Percentiles rank a stretch among this genome's conserved stretches.
Evolutionary conservation across 805 yeast genomes (phyloP).

Genomic region (Zygotorulaspora sp.): DNA sequence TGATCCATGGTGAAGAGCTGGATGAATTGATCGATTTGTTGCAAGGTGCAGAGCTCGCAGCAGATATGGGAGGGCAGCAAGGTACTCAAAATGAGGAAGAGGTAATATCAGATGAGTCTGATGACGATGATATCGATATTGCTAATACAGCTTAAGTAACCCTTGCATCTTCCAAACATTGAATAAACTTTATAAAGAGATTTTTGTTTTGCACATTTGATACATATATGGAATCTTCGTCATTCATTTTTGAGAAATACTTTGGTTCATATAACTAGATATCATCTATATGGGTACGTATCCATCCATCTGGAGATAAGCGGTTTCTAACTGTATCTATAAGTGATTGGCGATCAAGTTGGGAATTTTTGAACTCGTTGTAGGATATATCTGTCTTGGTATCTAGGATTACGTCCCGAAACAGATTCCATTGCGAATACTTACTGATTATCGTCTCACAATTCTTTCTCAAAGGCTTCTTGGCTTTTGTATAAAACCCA

Average conservation of each 20-base stretch:
- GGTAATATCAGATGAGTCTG: constrained; percentile 35
- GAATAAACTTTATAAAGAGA: constrained; percentile 1
- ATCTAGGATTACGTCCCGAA: constrained; percentile 6
- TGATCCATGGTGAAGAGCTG: constrained; percentile 52
- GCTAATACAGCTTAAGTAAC: constrained; percentile 7
- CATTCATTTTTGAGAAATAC: background rate
- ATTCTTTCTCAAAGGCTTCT: constrained; percentile 40
- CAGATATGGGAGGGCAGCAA: constrained; percentile 35
- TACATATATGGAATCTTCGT: background rate
- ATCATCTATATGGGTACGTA: constrained; percentile 42
- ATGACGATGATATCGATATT: constrained; percentile 23
- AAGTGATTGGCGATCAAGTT: constrained; percentile 27
- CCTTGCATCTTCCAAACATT: constrained; percentile 1
- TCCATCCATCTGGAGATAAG: constrained; percentile 44
- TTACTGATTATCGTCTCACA: constrained; percentile 35
- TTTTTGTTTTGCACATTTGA: background rate
- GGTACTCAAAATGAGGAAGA: constrained; percentile 37
- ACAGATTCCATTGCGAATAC: constrained; percentile 26
- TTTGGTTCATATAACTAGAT: background rate
- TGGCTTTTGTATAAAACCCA: constrained; percentile 47
- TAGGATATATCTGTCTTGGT: constrained; percentile 24
- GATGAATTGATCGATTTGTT: constrained; percentile 56
- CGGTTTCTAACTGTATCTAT: constrained; percentile 30
- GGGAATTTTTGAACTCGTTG: constrained; percentile 30
- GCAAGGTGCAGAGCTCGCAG: constrained; percentile 81